These are phyloP conservation scores for Claviceps cyperi DNA, from an alignment of 2,329 filamentous ascomycete genomes.

Conservation along the genomic window DNA sequence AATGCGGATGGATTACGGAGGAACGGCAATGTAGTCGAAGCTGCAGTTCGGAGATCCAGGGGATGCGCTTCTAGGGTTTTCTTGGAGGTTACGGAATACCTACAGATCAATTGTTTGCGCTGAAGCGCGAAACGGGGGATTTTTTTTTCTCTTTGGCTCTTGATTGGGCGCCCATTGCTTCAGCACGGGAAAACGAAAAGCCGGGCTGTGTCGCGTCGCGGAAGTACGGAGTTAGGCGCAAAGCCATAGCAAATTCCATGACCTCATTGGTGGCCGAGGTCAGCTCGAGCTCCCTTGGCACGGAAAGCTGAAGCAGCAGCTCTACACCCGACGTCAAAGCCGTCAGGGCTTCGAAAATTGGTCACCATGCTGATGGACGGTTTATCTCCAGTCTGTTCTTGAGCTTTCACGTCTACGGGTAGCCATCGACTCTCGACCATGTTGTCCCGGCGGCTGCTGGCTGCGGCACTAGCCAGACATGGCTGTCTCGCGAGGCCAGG, in stretches of 20 bases:
- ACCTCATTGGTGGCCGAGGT: conserved; percentile 8
- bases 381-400: not conserved
- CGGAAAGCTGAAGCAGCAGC: not conserved
- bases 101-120: too few species aligned
- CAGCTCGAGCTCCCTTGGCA: not conserved
- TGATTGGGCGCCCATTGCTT: not conserved
- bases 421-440: conserved; percentile 8
- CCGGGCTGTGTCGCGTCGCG: not conserved
- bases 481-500: not conserved
- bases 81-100: too few species aligned
- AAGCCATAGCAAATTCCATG: conserved; percentile 2
- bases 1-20: too few species aligned
- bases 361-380: not conserved
- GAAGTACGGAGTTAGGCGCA: not conserved
- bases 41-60: too few species aligned
- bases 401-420: not conserved
- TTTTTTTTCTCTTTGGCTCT: not conserved
- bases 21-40: too few species aligned
- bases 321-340: not conserved
- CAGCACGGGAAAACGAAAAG: not conserved
- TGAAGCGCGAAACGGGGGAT: not conserved
- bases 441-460: conserved; percentile 15
- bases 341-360: not conserved
- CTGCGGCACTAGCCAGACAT: conserved; percentile 10
- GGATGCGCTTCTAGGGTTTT: too few species aligned